Evolutionary conservation across 1,139 yeast species (phyloP), one percentile per base, ranked within the genome.

Genomic region (Yamadazyma diospyri): DNA sequence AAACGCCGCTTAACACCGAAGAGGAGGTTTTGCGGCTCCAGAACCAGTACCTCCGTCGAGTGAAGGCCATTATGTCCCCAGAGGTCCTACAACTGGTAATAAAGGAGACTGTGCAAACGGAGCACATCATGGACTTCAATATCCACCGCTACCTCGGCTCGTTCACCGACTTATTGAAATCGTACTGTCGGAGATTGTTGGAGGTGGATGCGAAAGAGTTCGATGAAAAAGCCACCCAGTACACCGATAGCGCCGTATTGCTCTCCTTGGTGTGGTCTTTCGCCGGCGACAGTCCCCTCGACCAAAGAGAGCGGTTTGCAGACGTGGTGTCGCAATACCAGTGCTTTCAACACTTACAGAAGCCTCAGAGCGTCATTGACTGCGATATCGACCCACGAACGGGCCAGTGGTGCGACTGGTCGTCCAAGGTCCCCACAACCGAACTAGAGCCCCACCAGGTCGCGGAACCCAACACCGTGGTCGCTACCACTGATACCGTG

Each of bases 401-500:
- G 4, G 69, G 73, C 15, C 60, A 60, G 1, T 78, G 87, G 85
- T 46, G 51, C 1, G 51, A 62, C 4, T 69, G 80, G 70, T 44
- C 57, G 1, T 40, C 51, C 0, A 47, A 50, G n/a, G 81, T 84
- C 2, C 70, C 71, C 0, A 42, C 48, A 0, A 46, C 63, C 1
- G 73, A 72, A 8, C 55, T 86, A 7, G 87, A 82, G 33, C 73
- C 88, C 0, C 79, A 78, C 30, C 75, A 81, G 29, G 75, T 87
- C 2, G 52, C 71, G 4, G 67, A 72, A 30, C 78, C 95, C 0
- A 80, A 76, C 42, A 59, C 78, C 0, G 76, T 89, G 1, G 71
- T 92, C 5, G 87, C 95, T 0, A 92, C 97, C 0, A 51, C 75
- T 2, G 97, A 88, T 43, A 89, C 97, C 0, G 53, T 71, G 2